Evolutionary conservation across 2,329 filamentous ascomycete genomes (phyloP).

Genomic region (Neofusicoccum parvum): DNA sequence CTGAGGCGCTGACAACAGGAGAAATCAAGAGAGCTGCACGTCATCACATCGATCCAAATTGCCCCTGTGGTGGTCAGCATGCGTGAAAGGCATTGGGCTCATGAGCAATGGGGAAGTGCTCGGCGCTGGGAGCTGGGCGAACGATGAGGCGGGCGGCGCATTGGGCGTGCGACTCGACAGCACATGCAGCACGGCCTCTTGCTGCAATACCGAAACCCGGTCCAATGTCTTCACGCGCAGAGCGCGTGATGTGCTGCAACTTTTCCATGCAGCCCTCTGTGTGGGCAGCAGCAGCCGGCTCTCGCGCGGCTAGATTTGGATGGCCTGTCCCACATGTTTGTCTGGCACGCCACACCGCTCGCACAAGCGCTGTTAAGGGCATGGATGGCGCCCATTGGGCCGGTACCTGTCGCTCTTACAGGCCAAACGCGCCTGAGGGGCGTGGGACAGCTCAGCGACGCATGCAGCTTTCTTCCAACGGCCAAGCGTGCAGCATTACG

Average conservation of each 20-base stretch:
- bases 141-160: not conserved
- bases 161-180: not conserved
- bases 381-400: not conserved
- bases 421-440: not conserved
- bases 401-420: not conserved
- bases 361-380: slow-evolving; percentile 13
- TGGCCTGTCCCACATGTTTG: not conserved
- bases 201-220: slow-evolving; percentile 8
- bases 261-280: not conserved
- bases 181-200: not conserved
- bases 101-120: not conserved
- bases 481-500: not conserved
- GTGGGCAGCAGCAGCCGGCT: not conserved
- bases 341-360: slow-evolving; percentile 2
- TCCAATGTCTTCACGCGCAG: slow-evolving; percentile 3
- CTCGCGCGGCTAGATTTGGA: not conserved
- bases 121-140: not conserved
- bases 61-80: not conserved
- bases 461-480: not conserved
- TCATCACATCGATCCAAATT: slow-evolving; percentile 7
- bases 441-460: slow-evolving; percentile 14
- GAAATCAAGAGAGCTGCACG: slow-evolving; percentile 10
- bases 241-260: slow-evolving; percentile 10
- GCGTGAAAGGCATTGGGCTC: not conserved
- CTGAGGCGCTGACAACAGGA: slow-evolving; percentile 15